Conservation (phyloP, 164 flowering plant species). For the Magnolia kwangsiensis region DNA sequence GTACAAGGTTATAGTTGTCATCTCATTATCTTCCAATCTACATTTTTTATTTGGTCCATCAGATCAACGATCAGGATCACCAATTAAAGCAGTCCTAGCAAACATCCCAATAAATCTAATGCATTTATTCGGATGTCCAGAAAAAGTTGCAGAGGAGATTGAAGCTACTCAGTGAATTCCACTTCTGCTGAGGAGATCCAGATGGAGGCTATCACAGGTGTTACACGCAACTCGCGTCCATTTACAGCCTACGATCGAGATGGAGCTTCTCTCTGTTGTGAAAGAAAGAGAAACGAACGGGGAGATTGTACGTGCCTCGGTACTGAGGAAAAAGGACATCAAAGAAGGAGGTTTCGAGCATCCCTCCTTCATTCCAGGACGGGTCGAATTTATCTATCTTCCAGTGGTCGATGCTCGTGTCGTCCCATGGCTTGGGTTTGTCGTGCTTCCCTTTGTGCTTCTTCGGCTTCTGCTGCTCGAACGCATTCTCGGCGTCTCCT, state of each 20-base stretch:
- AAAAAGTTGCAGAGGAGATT: too few relatives aligned
- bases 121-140: too few relatives aligned
- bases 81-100: too few relatives aligned
- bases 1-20: neutral
- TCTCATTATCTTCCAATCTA: neutral
- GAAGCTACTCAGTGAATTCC: too few relatives aligned
- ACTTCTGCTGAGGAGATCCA: too few relatives aligned
- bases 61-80: too few relatives aligned
- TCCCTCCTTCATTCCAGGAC: conserved; percentile 73
- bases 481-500: neutral
- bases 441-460: conserved; percentile 94
- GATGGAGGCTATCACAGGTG: too few relatives aligned
- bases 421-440: conserved; percentile 96
- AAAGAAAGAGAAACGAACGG: too few relatives aligned
- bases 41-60: neutral
- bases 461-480: neutral
- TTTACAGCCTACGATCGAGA: too few relatives aligned
- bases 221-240: too few relatives aligned
- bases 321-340: conserved; percentile 80
- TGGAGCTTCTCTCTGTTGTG: too few relatives aligned
- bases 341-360: conserved; percentile 86
- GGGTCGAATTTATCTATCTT: conserved; percentile 85
- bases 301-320: conserved; percentile 43
- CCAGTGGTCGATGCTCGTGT: conserved; percentile 83
- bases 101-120: too few relatives aligned